These are phyloP conservation scores for Phytophthora pinifolia DNA, from an alignment of 352 stramenopile species.

Conservation along the genomic window DNA sequence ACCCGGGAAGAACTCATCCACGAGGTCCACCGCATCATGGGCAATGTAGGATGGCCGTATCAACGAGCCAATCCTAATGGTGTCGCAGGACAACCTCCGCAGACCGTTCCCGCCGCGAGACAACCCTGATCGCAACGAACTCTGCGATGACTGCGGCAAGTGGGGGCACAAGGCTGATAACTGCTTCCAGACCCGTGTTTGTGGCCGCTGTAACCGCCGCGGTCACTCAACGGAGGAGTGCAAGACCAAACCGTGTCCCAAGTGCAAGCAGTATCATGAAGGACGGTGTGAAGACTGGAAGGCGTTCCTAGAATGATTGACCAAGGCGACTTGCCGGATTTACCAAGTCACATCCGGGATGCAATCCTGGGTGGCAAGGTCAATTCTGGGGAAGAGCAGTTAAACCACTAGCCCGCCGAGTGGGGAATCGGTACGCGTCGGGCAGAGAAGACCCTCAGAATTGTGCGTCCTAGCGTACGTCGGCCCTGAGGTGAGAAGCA, in stretches of 20 bases:
- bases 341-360: neutral
- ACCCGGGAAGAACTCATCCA: neutral
- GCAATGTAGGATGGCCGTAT: too few species aligned
- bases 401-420: conserved; percentile 13
- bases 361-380: neutral
- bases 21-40: neutral
- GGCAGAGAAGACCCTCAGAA: neutral
- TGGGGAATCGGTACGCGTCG: conserved; percentile 8
- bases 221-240: neutral
- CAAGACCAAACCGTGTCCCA: too few species aligned
- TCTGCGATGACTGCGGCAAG: neutral
- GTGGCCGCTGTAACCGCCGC: neutral
- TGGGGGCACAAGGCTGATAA: neutral
- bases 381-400: conserved; percentile 1
- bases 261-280: neutral
- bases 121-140: neutral
- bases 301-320: neutral
- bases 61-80: neutral
- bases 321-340: neutral
- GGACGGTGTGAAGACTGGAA: neutral
- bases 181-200: neutral
- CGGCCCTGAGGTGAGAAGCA: neutral
- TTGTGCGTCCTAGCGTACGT: conserved; percentile 8
- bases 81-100: neutral
- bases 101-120: neutral